Conservation (phyloP, 129 eudicot species). For the Oenanthe sinensis region DNA sequence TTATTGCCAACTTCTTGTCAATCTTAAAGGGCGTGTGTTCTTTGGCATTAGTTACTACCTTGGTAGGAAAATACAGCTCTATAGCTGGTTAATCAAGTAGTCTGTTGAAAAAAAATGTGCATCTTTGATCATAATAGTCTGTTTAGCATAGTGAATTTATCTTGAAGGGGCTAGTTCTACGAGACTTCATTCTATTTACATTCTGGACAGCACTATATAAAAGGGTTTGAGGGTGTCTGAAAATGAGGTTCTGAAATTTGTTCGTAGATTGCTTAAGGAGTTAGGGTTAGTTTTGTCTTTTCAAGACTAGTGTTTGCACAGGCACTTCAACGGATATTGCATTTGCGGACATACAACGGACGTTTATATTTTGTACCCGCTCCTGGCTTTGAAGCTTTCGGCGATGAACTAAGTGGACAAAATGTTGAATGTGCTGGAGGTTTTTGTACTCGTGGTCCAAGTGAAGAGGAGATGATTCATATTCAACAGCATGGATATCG, state of each 20-base stretch:
- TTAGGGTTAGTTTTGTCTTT: not conserved
- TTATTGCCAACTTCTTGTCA: not conserved
- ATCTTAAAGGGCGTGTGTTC: not conserved
- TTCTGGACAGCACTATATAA: not conserved
- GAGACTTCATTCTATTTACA: not conserved
- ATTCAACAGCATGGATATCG: slow-evolving; percentile 42
- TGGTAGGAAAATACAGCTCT: not conserved
- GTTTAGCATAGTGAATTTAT: not conserved
- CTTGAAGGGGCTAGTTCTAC: not conserved
- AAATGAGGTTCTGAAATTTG: not conserved
- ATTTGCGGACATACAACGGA: slow-evolving; percentile 70
- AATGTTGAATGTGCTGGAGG: slow-evolving; percentile 21
- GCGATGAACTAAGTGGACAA: slow-evolving; percentile 29
- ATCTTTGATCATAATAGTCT: not conserved
- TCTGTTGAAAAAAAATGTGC: not conserved
- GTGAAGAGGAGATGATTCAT: slow-evolving; percentile 20
- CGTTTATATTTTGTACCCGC: slow-evolving; percentile 75
- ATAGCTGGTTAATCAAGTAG: not conserved
- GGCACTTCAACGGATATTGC: slow-evolving; percentile 71
- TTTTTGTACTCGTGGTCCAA: slow-evolving; percentile 12
- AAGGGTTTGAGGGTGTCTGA: not conserved
- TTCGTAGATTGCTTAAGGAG: not conserved
- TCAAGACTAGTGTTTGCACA: slow-evolving; percentile 12
- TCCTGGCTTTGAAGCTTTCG: slow-evolving; percentile 70
- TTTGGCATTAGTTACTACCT: not conserved